These are phyloP conservation scores for Carex parvula DNA, from an alignment of 176 grass and related monocot genomes.

Conservation along the genomic window DNA sequence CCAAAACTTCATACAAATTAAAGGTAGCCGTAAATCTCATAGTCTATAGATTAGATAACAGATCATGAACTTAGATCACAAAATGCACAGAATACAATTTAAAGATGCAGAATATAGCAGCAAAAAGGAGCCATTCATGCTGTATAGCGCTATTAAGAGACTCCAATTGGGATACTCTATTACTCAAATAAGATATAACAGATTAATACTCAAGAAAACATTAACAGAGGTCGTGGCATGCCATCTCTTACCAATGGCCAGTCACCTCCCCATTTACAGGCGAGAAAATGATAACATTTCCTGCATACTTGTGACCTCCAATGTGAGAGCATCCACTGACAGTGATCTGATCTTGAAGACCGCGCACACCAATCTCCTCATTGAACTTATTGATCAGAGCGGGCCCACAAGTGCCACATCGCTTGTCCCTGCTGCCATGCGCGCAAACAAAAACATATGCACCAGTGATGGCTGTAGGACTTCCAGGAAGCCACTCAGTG, in stretches of 20 bases:
- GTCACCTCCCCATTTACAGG: slow-evolving; percentile 50
- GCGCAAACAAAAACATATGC: slow-evolving; percentile 87
- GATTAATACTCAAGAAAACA: background rate
- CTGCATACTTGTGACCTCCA: slow-evolving; percentile 97
- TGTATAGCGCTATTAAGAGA: too few species aligned
- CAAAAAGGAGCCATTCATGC: background rate
- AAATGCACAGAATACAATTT: background rate
- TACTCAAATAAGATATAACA: background rate
- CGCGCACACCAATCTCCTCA: slow-evolving; percentile 58
- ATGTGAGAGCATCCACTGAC: slow-evolving; percentile 85
- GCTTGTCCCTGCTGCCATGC: slow-evolving; percentile 86
- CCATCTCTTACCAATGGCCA: slow-evolving; percentile 82
- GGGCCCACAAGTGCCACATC: slow-evolving; percentile 89
- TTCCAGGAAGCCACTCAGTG: slow-evolving; percentile 68
- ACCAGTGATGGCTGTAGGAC: slow-evolving; percentile 53
- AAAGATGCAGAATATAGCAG: background rate
- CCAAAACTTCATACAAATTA: background rate
- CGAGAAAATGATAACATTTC: slow-evolving; percentile 88
- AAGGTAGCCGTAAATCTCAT: background rate
- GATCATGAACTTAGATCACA: background rate
- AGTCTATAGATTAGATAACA: background rate
- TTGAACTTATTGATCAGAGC: slow-evolving; percentile 68
- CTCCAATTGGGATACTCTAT: background rate
- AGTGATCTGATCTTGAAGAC: slow-evolving; percentile 56
- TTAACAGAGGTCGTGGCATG: slow-evolving; percentile 1